phyloP scores from a whole-genome alignment of 1,284 basidiomycete species.

The Sutorius eximius region DNA sequence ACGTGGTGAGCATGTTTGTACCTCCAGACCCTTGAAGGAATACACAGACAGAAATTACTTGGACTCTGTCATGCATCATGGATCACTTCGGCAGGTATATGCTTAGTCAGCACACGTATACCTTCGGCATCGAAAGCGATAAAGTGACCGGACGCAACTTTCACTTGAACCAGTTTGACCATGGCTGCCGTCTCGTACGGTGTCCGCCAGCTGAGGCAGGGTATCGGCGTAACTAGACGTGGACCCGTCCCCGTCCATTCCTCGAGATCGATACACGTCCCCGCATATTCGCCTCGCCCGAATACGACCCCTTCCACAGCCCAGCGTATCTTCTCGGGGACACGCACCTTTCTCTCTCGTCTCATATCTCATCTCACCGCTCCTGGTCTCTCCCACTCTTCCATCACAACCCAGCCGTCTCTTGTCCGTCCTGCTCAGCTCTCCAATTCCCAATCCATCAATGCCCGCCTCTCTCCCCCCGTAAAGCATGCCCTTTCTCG shows the following conservation, averaged over 20 bases:
- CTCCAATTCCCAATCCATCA: slow-evolving; percentile 39
- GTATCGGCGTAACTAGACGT: slow-evolving; percentile 13
- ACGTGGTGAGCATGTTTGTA: no score
- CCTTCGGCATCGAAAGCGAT: neutral
- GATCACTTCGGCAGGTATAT: no score
- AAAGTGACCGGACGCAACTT: neutral
- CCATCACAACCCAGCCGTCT: slow-evolving; percentile 38
- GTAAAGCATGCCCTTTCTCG: slow-evolving; percentile 48
- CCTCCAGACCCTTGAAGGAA: no score
- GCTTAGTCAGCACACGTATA: slow-evolving; percentile 18
- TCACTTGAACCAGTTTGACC: neutral
- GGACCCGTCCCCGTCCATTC: neutral
- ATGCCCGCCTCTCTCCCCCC: slow-evolving; percentile 49
- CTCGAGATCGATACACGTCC: slow-evolving; percentile 22
- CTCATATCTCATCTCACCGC: slow-evolving; percentile 59
- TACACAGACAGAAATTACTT: no score
- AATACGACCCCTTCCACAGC: slow-evolving; percentile 34
- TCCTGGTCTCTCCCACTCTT: slow-evolving; percentile 48
- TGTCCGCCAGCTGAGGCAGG: slow-evolving; percentile 26
- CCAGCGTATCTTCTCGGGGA: slow-evolving; percentile 51
- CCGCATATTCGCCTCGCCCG: slow-evolving; percentile 11
- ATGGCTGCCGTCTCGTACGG: slow-evolving; percentile 31
- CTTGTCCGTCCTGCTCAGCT: slow-evolving; percentile 37
- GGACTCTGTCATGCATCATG: no score
- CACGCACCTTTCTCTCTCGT: slow-evolving; percentile 53